phyloP scores from a whole-genome alignment of 306 rosid species.

The Glycyrrhiza uralensis region DNA sequence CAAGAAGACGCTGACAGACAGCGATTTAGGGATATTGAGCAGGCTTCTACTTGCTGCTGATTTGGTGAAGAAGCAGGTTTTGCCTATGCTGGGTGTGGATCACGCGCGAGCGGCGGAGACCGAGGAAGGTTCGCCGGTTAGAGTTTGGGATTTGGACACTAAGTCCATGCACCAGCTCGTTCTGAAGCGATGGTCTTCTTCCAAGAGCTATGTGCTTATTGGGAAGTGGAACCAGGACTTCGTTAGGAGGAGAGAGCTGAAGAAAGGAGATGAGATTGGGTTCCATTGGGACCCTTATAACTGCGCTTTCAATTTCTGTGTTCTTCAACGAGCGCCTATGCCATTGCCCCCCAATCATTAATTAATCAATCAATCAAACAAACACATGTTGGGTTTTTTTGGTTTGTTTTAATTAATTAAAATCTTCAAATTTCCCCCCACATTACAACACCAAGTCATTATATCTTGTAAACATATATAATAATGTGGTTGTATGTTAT shows the following conservation, averaged over 20 bases:
- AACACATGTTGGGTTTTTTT: no score
- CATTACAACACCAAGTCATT: no score
- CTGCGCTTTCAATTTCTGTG: constrained; percentile 25
- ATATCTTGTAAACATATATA: no score
- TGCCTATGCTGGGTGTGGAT: constrained; percentile 30
- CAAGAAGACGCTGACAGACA: constrained; percentile 30
- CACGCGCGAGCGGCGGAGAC: constrained; percentile 12
- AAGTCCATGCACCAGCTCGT: constrained; percentile 23
- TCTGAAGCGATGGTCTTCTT: constrained; percentile 35
- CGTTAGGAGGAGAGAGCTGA: constrained; percentile 27
- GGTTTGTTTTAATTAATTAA: no score
- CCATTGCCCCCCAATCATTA: no score
- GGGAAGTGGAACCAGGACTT: constrained; percentile 40
- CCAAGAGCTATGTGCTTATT: constrained; percentile 34
- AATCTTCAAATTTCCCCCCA: no score
- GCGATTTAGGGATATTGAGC: constrained; percentile 40
- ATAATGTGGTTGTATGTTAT: no score
- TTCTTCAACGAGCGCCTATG: constrained; percentile 26
- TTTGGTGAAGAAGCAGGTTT: constrained; percentile 20
- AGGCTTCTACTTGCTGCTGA: constrained; percentile 28
- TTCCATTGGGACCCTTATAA: constrained; percentile 30
- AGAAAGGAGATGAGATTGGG: constrained; percentile 34
- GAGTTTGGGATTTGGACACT: constrained; percentile 35
- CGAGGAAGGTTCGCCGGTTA: constrained; percentile 21
- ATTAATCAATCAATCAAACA: no score